phyloP scores from a whole-genome alignment of 768 basidiomycete genomes.

The Suillus sp. region DNA sequence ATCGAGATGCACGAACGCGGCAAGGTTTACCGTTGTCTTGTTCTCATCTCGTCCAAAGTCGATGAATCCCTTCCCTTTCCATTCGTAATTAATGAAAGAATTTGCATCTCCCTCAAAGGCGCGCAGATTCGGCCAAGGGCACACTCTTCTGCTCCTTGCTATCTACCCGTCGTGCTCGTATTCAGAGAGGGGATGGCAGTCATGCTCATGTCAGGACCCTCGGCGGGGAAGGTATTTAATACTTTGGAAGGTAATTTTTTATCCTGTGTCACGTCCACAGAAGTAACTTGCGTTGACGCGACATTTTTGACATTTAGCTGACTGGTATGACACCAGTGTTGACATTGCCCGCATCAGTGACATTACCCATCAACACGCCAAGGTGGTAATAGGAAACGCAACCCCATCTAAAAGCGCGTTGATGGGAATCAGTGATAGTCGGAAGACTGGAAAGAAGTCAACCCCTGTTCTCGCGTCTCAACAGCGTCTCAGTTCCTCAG shows the following conservation, averaged over 20 bases:
- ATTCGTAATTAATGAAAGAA: slow-evolving; percentile 43
- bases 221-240: slow-evolving; percentile 36
- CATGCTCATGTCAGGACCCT: slow-evolving; percentile 37
- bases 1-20: slow-evolving; percentile 24
- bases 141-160: slow-evolving; percentile 32
- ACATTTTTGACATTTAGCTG: slow-evolving; percentile 18
- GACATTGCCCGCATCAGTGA: too few species aligned
- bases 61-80: slow-evolving; percentile 38
- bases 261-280: not conserved
- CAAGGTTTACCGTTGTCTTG: slow-evolving; percentile 37
- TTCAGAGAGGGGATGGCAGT: slow-evolving; percentile 48
- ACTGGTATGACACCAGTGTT: slow-evolving; percentile 28
- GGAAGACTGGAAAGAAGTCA: not conserved
- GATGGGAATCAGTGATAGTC: too few species aligned
- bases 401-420: not conserved
- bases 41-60: slow-evolving; percentile 39
- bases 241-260: slow-evolving; percentile 42
- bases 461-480: not conserved
- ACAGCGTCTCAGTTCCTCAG: too few species aligned
- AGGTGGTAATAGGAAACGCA: not conserved
- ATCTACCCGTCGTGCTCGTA: slow-evolving; percentile 42
- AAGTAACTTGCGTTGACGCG: not conserved
- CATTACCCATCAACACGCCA: slow-evolving; percentile 16
- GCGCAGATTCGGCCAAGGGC: slow-evolving; percentile 34
- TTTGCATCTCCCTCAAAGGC: slow-evolving; percentile 52